A percentile compares a stretch with the other conserved stretches of the same genome.
Conservation (phyloP, 1,284 basidiomycete species). For the Fomes fomentarius region DNA sequence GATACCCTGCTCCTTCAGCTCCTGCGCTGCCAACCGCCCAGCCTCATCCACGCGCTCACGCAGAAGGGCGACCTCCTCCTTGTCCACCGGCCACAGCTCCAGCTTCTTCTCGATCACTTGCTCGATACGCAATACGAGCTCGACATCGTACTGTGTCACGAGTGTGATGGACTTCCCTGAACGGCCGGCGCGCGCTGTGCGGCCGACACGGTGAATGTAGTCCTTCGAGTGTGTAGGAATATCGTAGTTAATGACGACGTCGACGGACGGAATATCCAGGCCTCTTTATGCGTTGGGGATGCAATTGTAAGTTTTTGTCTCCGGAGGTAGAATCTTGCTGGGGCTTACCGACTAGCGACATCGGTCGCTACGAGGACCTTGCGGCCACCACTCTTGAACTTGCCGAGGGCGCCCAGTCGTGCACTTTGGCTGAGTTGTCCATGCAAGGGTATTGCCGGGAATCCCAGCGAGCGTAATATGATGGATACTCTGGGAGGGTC, state of each 20-base stretch:
- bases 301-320: background rate
- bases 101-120: conserved; percentile 92
- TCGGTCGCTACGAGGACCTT: conserved; percentile 96
- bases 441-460: conserved; percentile 95
- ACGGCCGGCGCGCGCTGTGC: conserved; percentile 95
- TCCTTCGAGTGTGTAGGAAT: conserved; percentile 99
- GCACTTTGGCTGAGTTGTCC: conserved; percentile 95
- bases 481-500: conserved; percentile 73
- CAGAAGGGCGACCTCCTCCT: conserved; percentile 88
- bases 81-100: conserved; percentile 88
- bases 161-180: conserved; percentile 96
- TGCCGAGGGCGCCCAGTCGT: conserved; percentile 91
- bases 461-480: conserved; percentile 89
- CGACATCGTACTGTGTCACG: conserved; percentile 98
- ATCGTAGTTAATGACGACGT: conserved; percentile 98
- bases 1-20: conserved; percentile 70
- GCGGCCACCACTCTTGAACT: conserved; percentile 96
- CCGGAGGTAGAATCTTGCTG: background rate
- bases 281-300: conserved; percentile 54
- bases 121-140: conserved; percentile 94
- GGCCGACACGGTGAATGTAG: conserved; percentile 98
- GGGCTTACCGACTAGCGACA: conserved; percentile 84
- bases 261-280: conserved; percentile 95
- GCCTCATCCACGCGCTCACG: conserved; percentile 93
- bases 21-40: conserved; percentile 78